A percentile compares a stretch with the other conserved stretches of the same genome.
These are phyloP conservation scores for Brassica balearica DNA, from an alignment of 441 rosid species.

Conservation along the genomic window DNA sequence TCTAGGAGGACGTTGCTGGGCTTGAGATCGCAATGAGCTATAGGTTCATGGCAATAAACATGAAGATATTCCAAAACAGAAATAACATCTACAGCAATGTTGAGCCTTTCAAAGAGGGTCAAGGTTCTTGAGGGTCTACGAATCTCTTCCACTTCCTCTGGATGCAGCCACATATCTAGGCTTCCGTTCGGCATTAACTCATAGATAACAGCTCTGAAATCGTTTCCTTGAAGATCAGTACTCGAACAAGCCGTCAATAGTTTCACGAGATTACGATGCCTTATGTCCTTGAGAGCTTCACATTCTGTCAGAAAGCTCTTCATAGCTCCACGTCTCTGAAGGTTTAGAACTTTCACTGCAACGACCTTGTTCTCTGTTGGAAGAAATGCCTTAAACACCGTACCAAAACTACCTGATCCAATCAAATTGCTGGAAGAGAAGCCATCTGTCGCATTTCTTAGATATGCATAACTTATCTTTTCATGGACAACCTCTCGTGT, in stretches of 20 bases:
- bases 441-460: not conserved
- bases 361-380: not conserved
- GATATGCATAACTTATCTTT: not conserved
- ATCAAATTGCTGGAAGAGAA: not conserved
- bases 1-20: not conserved
- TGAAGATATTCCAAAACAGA: not conserved
- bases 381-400: not conserved
- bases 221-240: not conserved
- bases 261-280: not conserved
- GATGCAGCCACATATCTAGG: not conserved
- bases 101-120: slow-evolving; percentile 1
- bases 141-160: slow-evolving; percentile 2
- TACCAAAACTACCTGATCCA: not conserved
- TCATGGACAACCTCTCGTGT: not conserved
- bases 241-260: not conserved
- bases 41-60: not conserved
- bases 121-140: not conserved
- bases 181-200: not conserved
- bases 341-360: not conserved
- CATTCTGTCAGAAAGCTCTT: not conserved
- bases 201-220: not conserved
- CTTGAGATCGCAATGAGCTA: not conserved
- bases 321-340: not conserved
- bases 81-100: not conserved
- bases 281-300: not conserved